A percentile compares a stretch with the other conserved stretches of the same genome.
Evolutionary conservation across 2,329 filamentous ascomycete genomes (phyloP).

Genomic region (Aureobasidium sp.): DNA sequence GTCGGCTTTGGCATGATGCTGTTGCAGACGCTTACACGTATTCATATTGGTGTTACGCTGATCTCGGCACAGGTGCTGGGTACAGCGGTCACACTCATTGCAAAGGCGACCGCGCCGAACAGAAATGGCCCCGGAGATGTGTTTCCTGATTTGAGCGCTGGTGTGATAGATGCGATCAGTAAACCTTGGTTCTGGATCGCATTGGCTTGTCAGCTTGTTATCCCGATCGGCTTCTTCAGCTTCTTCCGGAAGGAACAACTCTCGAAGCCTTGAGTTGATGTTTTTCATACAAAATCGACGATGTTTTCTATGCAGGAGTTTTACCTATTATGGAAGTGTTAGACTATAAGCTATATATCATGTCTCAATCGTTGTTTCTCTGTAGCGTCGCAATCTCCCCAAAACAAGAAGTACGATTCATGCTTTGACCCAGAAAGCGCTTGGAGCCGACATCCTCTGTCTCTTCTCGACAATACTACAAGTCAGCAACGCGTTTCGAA

Average conservation of each 20-base stretch:
- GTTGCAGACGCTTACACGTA: conserved; percentile 52
- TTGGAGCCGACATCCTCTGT: too few relatives aligned
- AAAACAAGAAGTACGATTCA: not conserved
- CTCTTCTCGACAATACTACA: too few relatives aligned
- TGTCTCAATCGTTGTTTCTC: not conserved
- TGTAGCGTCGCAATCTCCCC: not conserved
- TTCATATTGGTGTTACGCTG: conserved; percentile 58
- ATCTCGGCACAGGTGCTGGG: conserved; percentile 57
- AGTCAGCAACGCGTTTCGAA: too few relatives aligned
- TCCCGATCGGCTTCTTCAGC: conserved; percentile 51
- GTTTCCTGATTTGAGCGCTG: conserved; percentile 54
- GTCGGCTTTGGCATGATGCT: conserved; percentile 63
- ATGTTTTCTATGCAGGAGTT: not conserved
- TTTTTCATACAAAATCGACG: not conserved
- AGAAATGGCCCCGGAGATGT: conserved; percentile 54
- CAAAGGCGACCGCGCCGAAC: conserved; percentile 54
- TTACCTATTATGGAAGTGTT: not conserved
- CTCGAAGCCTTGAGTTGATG: conserved; percentile 40
- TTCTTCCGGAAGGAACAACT: conserved; percentile 55
- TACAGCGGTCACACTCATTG: conserved; percentile 55
- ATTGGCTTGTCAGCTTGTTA: conserved; percentile 49
- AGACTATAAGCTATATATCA: not conserved
- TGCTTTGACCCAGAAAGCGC: not conserved
- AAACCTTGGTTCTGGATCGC: conserved; percentile 57
- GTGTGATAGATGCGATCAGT: conserved; percentile 39